Evolutionary conservation across 345 rosid genomes (phyloP), one percentile per base, ranked within the genome.

Genomic region (Atalantia buxifolia): DNA sequence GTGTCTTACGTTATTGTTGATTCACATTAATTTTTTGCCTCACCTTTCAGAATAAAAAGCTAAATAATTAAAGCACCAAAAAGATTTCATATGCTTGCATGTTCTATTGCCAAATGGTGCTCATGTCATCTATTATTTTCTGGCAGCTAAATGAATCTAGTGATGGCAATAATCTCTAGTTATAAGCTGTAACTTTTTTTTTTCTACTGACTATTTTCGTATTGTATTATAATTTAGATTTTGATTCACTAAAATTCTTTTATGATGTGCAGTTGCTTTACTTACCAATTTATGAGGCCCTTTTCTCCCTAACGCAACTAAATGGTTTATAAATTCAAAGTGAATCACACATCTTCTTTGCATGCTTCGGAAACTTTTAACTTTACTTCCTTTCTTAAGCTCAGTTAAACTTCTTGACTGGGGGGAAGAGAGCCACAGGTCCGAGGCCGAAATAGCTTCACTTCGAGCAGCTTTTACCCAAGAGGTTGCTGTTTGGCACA

Each of bases 401-500:
- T 77, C 82, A 94, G 98, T 94, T 85, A 95, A 95, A 82, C 91
- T 95, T 85, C 93, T 95, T 83, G 99, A 95, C 78, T 94, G 97
- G 97, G 99, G 99, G 76, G 98, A 95, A 90, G 99, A 93, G 71
- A 94, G 98, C 27, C 97, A 93, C 81, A 87, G 97, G 79, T 87
- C 97, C 9, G 97, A 90, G 2, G 91, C 97, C 61, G 99, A 93
- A 87, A 88, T 95, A 84, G 91, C 98, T 69, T 89, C 98, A 30
- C 92, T 95, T 31, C 87, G 96, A 85, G 90, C 98, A 59, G 94
- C 94, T 75, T 92, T 93, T 85, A 84, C 91, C 19, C 97, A 95
- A 84, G 99, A 95, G 88, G 97, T 95, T 86, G 96, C 92, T 79
- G 98, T 95, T 42, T 95, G 99, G 99, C 98, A 95, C 84, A 95